Conservation (phyloP, 768 basidiomycete species). For the Rossbeevera mucosa region DNA sequence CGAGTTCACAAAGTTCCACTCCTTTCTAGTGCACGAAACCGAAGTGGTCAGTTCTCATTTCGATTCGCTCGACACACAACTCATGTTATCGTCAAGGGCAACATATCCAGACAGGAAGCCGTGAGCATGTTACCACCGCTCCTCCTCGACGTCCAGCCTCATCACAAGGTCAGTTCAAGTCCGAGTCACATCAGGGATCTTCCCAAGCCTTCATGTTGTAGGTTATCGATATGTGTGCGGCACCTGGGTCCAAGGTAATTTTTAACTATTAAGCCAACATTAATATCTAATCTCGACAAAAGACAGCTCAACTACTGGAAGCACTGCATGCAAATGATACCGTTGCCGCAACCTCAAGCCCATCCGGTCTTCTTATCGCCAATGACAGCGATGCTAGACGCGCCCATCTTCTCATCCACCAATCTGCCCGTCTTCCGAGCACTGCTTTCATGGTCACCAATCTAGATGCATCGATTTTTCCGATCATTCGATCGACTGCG, state of each 20-base stretch:
- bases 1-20: constrained; percentile 92
- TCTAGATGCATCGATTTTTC: constrained; percentile 87
- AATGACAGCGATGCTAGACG: constrained; percentile 95
- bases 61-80: background rate
- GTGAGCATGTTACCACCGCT: constrained; percentile 99
- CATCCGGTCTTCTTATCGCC: constrained; percentile 84
- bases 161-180: constrained; percentile 61
- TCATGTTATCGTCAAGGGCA: constrained; percentile 56
- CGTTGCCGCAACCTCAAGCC: constrained; percentile 57
- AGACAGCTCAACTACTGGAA: constrained; percentile 96
- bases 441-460: constrained; percentile 95
- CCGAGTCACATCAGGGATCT: background rate
- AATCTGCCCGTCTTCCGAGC: constrained; percentile 89
- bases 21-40: constrained; percentile 95
- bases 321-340: constrained; percentile 82
- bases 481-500: constrained; percentile 44
- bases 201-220: constrained; percentile 21
- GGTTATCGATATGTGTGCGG: constrained; percentile 98
- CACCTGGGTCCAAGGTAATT: constrained; percentile 89
- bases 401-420: constrained; percentile 94
- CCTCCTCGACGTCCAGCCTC: constrained; percentile 89
- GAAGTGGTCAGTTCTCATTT: constrained; percentile 69
- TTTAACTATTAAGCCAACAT: background rate
- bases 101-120: constrained; percentile 92
- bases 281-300: constrained; percentile 1